Base-by-base conservation (phyloP, 2,329 filamentous ascomycete genomes). In the Calonectria ilicicola region DNA sequence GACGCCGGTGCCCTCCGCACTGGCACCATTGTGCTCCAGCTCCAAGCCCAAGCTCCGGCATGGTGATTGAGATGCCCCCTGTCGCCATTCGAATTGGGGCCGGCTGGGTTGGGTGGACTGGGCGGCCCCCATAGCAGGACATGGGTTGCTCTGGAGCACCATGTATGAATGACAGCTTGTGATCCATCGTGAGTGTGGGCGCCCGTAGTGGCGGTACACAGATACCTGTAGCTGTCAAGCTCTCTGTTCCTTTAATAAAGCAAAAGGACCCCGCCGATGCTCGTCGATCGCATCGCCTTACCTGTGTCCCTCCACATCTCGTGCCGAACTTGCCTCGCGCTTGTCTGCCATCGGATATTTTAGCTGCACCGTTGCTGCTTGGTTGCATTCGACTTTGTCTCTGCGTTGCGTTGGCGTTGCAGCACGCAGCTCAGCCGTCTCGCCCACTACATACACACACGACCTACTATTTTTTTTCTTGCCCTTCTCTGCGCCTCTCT, bases 1-100 rank as follows among this genome's bases (percentile, higher is more conserved):
- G 58, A 64, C 69, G 69, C 69, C 69, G 69, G 69, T 67, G 46
- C 46, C 46, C 69, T 67, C 69, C 69, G 65, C 69, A 67, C 69
- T 71, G 69, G 69, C 69, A 71, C 69, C 64, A 71, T 67, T 51
- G 65, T 44, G 64, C 46, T 67, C 65, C 44, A 26, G 65, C 32
- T 51, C 53, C 53, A 58, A 27, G 19, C 51, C 65, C n/a, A 67
- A 53, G 19, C 63, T 46, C 69, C 42, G 23, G 60, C 23, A 32
- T 62, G 58, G 46, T 42, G 56, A 27, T 65, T 47, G 29, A 21
- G 29, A 21, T 51, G 32, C 53, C 29, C 42, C 44, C 46, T 35
- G 58, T 66, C 68, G 32, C 63, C n/a, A 46, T 63, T 70, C 53
- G 42, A 42, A 40, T 29, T 49, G 60, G 51, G 49, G n/a, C n/a